Evolutionary conservation across 768 basidiomycete species (phyloP).

Genomic region (Auricularia heimuer): DNA sequence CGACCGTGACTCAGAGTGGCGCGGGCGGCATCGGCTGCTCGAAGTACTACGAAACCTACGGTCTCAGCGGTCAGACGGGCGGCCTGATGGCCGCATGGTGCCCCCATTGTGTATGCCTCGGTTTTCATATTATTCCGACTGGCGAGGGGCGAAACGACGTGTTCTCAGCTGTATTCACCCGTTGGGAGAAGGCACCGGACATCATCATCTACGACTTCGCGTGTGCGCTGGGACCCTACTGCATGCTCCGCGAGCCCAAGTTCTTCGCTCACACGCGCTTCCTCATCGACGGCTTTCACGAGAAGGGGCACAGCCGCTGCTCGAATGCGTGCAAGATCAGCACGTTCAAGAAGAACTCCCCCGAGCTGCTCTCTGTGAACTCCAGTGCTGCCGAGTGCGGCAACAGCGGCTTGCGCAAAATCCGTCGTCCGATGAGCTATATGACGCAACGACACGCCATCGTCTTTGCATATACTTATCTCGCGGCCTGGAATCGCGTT

Average conservation of each 20-base stretch:
- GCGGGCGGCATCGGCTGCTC: slow-evolving; percentile 1
- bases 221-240: slow-evolving; percentile 25
- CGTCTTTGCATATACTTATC: slow-evolving; percentile 12
- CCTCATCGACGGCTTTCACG: slow-evolving; percentile 27
- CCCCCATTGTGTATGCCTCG: background rate
- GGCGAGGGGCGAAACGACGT: slow-evolving; percentile 31
- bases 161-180: slow-evolving; percentile 28
- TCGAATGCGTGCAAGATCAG: slow-evolving; percentile 21
- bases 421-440: slow-evolving; percentile 22
- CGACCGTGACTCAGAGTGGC: background rate
- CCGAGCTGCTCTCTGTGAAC: slow-evolving; percentile 17
- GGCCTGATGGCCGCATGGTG: background rate
- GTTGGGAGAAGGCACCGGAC: slow-evolving; percentile 21
- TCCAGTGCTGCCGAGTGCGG: slow-evolving; percentile 29
- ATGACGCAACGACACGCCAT: slow-evolving; percentile 23
- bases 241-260: slow-evolving; percentile 18
- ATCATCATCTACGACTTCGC: slow-evolving; percentile 25
- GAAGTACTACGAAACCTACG: slow-evolving; percentile 1
- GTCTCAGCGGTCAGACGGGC: background rate
- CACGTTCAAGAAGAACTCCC: slow-evolving; percentile 20
- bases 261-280: slow-evolving; percentile 26
- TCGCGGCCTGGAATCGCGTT: background rate
- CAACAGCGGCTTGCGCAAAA: slow-evolving; percentile 19
- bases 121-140: slow-evolving; percentile 17
- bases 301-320: slow-evolving; percentile 26